Conservation (phyloP, 306 rosid species). For the Quercus engelmannii region DNA sequence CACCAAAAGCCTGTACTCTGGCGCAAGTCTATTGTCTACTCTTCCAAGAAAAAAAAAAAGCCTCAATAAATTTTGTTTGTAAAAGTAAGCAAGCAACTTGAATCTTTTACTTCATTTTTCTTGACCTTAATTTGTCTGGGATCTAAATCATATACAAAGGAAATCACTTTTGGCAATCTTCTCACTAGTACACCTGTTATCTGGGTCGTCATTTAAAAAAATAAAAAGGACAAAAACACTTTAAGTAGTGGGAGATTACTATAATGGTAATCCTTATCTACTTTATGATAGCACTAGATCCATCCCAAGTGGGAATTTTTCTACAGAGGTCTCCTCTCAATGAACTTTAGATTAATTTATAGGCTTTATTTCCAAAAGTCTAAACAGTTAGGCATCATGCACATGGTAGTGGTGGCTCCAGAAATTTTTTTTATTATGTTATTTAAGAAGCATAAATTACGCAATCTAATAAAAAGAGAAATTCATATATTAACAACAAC, state of each 20-base stretch:
- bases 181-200: not conserved
- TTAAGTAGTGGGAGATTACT: constrained; percentile 28
- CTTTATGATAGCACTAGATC: constrained; percentile 24
- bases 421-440: no score
- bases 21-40: no score
- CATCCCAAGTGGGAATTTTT: constrained; percentile 12
- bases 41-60: no score
- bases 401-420: no score
- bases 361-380: not conserved
- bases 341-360: not conserved
- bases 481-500: no score
- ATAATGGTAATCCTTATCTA: constrained; percentile 17
- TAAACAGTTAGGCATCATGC: not conserved
- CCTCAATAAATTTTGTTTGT: no score
- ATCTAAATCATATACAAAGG: not conserved
- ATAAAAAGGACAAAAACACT: not conserved
- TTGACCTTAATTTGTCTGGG: no score
- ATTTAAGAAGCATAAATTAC: no score
- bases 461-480: no score
- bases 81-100: no score
- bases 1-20: no score
- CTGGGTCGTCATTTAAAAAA: not conserved
- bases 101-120: no score
- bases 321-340: not conserved
- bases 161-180: not conserved